These are phyloP conservation scores for Suillus placidus DNA, from an alignment of 768 basidiomycete species.

Conservation along the genomic window DNA sequence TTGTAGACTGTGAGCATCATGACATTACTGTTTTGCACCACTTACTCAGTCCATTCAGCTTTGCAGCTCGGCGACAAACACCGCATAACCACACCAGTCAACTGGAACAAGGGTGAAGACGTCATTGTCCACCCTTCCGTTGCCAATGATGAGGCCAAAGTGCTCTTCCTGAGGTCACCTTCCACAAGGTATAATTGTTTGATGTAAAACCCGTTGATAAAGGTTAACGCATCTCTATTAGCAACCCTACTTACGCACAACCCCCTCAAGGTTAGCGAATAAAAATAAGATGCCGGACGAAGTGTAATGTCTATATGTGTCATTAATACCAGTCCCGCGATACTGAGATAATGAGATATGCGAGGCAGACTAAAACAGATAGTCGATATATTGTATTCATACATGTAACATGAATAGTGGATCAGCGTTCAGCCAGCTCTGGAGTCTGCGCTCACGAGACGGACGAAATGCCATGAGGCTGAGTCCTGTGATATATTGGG, in stretches of 20 bases:
- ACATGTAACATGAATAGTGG: not conserved
- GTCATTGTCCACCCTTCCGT: slow-evolving; percentile 92
- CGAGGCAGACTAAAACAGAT: not conserved
- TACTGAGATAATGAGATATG: not conserved
- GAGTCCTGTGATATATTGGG: not conserved
- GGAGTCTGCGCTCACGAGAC: not conserved
- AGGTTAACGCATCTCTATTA: slow-evolving; percentile 12
- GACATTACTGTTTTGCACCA: slow-evolving; percentile 4
- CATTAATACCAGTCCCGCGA: not conserved
- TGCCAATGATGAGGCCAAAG: slow-evolving; percentile 85
- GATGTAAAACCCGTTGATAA: not conserved
- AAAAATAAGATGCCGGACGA: slow-evolving; percentile 1
- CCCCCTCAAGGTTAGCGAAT: slow-evolving; percentile 46
- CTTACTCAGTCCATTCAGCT: slow-evolving; percentile 38
- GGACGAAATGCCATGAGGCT: not conserved
- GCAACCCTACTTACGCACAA: slow-evolving; percentile 89
- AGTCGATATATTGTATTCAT: not conserved
- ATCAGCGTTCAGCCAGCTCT: not conserved
- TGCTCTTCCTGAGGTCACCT: slow-evolving; percentile 80
- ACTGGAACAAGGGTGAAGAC: slow-evolving; percentile 93
- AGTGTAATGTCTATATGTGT: slow-evolving; percentile 4
- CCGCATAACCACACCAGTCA: slow-evolving; percentile 86
- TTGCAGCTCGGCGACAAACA: slow-evolving; percentile 91
- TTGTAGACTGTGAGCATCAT: slow-evolving; percentile 67
- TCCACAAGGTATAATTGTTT: slow-evolving; percentile 65